Evolutionary conservation across 2,329 filamentous ascomycete genomes (phyloP).

Genomic region (Alternaria metachromatica): DNA sequence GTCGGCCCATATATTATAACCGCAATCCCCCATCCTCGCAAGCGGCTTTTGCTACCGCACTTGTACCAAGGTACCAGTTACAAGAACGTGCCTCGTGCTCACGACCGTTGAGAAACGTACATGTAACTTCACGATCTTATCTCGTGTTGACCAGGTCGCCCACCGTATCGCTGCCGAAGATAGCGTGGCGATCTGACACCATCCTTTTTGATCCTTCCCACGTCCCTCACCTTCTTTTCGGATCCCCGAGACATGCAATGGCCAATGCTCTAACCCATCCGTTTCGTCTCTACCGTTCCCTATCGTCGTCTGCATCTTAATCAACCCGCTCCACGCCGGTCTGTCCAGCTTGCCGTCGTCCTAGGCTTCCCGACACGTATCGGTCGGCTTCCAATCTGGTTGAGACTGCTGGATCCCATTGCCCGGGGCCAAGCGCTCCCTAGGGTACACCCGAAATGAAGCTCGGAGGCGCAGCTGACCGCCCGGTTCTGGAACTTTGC

Average conservation of each 20-base stretch:
- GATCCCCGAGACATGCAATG: background rate
- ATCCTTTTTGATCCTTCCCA: slow-evolving; percentile 17
- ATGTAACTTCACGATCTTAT: slow-evolving; percentile 1
- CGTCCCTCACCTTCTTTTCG: slow-evolving; percentile 7
- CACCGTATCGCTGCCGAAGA: slow-evolving; percentile 16
- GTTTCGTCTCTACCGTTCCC: background rate
- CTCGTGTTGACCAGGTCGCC: slow-evolving; percentile 5
- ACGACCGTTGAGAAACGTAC: slow-evolving; percentile 2
- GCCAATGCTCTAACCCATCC: background rate
- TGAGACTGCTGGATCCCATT: background rate
- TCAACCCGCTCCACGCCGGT: background rate
- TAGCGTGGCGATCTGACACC: slow-evolving; percentile 18
- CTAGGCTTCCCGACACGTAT: background rate
- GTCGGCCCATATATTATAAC: slow-evolving; percentile 42
- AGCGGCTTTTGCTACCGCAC: background rate
- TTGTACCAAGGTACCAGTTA: background rate
- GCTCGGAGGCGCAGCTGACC: slow-evolving; percentile 13
- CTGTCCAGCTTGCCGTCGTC: background rate
- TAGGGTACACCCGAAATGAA: slow-evolving; percentile 20
- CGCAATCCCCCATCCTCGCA: background rate
- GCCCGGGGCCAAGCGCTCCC: slow-evolving; percentile 2
- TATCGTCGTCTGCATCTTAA: background rate
- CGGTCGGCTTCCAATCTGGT: background rate
- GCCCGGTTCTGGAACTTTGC: slow-evolving; percentile 11
- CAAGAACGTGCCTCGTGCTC: background rate